Evolutionary conservation across 148 eudicot genomes (phyloP), one percentile per base, ranked within the genome.

Genomic region (Chenopodium suecicum): DNA sequence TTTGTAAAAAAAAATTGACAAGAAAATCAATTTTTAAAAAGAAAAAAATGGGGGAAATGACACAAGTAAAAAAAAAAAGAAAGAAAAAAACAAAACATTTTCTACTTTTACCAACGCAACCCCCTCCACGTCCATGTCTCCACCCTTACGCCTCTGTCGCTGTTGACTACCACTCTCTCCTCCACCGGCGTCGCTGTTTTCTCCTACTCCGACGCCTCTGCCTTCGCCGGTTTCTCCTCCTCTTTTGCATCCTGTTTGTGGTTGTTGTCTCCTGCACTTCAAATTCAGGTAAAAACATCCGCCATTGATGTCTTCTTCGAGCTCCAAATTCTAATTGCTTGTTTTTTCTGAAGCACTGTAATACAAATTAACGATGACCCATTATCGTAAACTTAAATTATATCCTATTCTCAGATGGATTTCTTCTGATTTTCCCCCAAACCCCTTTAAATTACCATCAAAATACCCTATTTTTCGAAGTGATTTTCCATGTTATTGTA

Each of bases 341-440:
- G 47, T 31, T 1, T 44, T 73, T 7, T 29, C 22, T 56, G 17
- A 58, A 74, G 71, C 66, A 63, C 9, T 22, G 29, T 4, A 68
- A 52, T 0, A 11, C 17, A 50, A 75, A 66, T 54, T 70, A 72
- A 72, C 50, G 46, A 88, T 88, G 92, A 85, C 78, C 85, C 84
- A 85, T 86, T 77, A 88, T 7, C 83, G 73, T 58, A 90, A 84
- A 80, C 83, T 78, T 48, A 86, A 82, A 82, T 60, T 46, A 27
- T 34, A 52, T 5, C 79, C 80, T 82, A 20, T 82, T 82, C 56
- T 87, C 56, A 87, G 80, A 79, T 88, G 87, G 82, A 86, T 83
- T 79, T 89, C 83, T 73, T 66, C 44, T 67, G 74, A 80, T 86
- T 84, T 78, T 60, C 69, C 82, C 73, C 56, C 83, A 69, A 88